phyloP scores from a whole-genome alignment of 2,329 filamentous ascomycete genomes.

The Fusarium lateritium region DNA sequence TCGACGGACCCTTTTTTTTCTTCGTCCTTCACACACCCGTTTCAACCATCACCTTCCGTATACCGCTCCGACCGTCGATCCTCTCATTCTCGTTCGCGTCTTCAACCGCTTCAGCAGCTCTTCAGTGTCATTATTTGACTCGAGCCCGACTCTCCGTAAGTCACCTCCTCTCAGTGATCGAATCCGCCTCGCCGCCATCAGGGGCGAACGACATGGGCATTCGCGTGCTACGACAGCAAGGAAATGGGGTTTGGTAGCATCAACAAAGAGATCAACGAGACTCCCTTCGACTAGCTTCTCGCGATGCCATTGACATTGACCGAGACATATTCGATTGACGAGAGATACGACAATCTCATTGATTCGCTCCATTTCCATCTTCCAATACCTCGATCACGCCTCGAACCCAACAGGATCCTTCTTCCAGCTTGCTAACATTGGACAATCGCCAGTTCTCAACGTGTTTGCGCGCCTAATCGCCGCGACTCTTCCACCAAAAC shows the following conservation, averaged over 20 bases:
- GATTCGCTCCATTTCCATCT: constrained; percentile 7
- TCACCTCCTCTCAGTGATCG: constrained; percentile 26
- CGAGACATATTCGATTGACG: constrained; percentile 30
- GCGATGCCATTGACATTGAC: constrained; percentile 26
- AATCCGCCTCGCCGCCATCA: constrained; percentile 15
- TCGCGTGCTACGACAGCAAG: constrained; percentile 13
- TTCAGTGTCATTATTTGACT: constrained; percentile 43
- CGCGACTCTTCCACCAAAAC: constrained; percentile 31
- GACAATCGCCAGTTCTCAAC: constrained; percentile 40
- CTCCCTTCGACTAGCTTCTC: constrained; percentile 27
- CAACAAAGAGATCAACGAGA: constrained; percentile 34
- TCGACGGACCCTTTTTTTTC: constrained; percentile 46
- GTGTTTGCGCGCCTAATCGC: constrained; percentile 26
- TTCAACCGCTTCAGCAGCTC: constrained; percentile 35
- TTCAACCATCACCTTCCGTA: constrained; percentile 41
- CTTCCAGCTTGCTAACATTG: constrained; percentile 33
- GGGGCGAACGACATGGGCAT: constrained; percentile 18
- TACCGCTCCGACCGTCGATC: constrained; percentile 40
- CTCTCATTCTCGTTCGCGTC: constrained; percentile 41
- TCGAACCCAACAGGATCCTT: constrained; percentile 8
- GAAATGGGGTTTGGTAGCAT: constrained; percentile 27
- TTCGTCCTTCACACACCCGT: constrained; percentile 45
- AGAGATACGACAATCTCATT: constrained; percentile 15
- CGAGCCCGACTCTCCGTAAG: constrained; percentile 46
- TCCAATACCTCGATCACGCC: constrained; percentile 22